phyloP scores from a whole-genome alignment of 2,329 filamentous ascomycete species.

The Aspergillus niger region DNA sequence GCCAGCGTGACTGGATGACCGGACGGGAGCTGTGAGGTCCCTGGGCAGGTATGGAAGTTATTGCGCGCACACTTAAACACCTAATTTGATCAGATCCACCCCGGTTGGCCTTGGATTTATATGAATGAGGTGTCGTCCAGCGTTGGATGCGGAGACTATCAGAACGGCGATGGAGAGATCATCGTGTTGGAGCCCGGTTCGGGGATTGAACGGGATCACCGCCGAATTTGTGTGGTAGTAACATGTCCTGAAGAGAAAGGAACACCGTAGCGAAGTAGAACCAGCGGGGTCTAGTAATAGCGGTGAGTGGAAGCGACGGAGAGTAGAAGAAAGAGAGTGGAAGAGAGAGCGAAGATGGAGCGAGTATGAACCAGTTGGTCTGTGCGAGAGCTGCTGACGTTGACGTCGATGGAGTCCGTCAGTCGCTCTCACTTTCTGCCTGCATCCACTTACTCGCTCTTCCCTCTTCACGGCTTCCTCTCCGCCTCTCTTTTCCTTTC shows the following conservation, averaged over 20 bases:
- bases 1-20: not conserved
- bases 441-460: constrained; percentile 7
- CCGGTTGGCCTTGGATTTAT: no score
- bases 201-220: not conserved
- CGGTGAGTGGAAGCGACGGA: not conserved
- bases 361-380: not conserved
- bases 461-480: not conserved
- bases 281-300: not conserved
- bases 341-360: not conserved
- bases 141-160: no score
- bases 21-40: not conserved
- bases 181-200: not conserved
- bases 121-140: no score
- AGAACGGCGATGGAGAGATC: not conserved
- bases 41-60: not conserved
- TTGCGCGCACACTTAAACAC: not conserved
- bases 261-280: not conserved
- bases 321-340: not conserved
- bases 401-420: not conserved
- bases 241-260: no score
- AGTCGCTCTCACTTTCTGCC: not conserved
- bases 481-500: constrained; percentile 6
- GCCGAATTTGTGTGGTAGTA: rapidly evolving
- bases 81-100: not conserved
- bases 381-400: constrained; percentile 13